These are phyloP conservation scores for Penicillium lagena DNA, from an alignment of 495 filamentous ascomycete genomes.

Conservation along the genomic window DNA sequence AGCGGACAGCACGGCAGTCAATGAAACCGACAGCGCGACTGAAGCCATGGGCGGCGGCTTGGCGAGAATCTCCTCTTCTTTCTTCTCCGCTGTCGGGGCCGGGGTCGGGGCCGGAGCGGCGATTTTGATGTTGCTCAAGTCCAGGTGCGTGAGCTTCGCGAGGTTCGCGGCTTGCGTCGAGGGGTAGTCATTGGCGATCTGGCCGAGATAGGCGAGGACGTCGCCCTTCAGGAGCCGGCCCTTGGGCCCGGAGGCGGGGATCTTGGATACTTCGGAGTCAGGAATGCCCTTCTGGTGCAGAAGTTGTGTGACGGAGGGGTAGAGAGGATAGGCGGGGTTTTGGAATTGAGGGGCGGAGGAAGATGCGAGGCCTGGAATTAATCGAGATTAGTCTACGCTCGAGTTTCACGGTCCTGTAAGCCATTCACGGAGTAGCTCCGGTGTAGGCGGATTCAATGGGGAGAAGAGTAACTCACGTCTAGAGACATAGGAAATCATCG, in stretches of 20 bases:
- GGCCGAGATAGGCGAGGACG: constrained; percentile 83
- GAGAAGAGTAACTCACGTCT: constrained; percentile 31
- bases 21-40: constrained; percentile 62
- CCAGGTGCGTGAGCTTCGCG: constrained; percentile 70
- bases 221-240: constrained; percentile 93
- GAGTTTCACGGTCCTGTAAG: neutral
- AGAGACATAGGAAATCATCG: constrained; percentile 21
- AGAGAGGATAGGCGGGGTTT: constrained; percentile 71
- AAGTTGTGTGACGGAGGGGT: constrained; percentile 78
- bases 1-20: constrained; percentile 67
- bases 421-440: too few relatives aligned
- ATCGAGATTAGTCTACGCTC: constrained; percentile 1
- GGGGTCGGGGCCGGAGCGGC: constrained; percentile 46
- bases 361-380: constrained; percentile 25
- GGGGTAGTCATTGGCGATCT: constrained; percentile 62
- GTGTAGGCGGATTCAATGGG: neutral
- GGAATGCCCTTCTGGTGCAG: constrained; percentile 71
- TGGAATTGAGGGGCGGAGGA: constrained; percentile 40
- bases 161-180: constrained; percentile 62
- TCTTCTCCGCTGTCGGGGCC: constrained; percentile 28
- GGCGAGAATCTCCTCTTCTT: constrained; percentile 30
- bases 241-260: constrained; percentile 80
- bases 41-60: constrained; percentile 28
- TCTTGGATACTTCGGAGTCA: constrained; percentile 65
- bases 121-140: constrained; percentile 92